Base-by-base conservation (phyloP, 352 stramenopile genomes). In the Globisporangium canariense region DNA sequence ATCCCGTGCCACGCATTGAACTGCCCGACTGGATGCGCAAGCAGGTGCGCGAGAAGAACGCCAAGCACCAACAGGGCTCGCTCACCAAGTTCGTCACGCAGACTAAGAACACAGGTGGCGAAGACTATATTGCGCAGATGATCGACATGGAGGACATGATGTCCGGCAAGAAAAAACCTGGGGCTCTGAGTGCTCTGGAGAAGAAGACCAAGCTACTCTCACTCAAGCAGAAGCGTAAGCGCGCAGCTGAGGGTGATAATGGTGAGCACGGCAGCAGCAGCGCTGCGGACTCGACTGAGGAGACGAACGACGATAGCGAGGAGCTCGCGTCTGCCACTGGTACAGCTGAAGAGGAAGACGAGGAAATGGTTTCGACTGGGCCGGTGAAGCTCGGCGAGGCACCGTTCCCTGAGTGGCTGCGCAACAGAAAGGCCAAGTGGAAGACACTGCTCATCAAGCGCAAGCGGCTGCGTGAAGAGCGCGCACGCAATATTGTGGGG, bases 1-100 rank as follows among this genome's bases (percentile, higher is more conserved):
- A 99, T 76, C 98, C 98, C 6, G 96, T 99, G 9, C 97, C 97
- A 4, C 84, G 97, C 8, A 96, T 99, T 50, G 75, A 91, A 46
- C 82, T 99, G 67, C 98, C 98, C 13, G 93, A 98, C 45, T 99
- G 98, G 98, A 91, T 99, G 68, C 77, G 93, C 7, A 93, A 90
- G 52, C 91, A 96, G 68, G 86, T 98, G 64, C 88, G 97, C 38
- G 86, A 97, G 60, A 93, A 97, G 60, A 89, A 88, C 56, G 81
- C 83, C 9, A 86, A 81, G 55, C 78, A 91, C 50, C 81, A 90
- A 18, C 83, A 93, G 52, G 83, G 83, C 7, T 86, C 74, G 13
- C 97, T 99, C 66, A 88, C 79, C n/a, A 80, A 88, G 58, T 96
- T 98, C 47, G 97, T 99, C 46, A 79, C 74, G 56, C 55, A 69